Base-by-base conservation (phyloP, 2,329 filamentous ascomycete genomes). In the Alternaria viburni region DNA sequence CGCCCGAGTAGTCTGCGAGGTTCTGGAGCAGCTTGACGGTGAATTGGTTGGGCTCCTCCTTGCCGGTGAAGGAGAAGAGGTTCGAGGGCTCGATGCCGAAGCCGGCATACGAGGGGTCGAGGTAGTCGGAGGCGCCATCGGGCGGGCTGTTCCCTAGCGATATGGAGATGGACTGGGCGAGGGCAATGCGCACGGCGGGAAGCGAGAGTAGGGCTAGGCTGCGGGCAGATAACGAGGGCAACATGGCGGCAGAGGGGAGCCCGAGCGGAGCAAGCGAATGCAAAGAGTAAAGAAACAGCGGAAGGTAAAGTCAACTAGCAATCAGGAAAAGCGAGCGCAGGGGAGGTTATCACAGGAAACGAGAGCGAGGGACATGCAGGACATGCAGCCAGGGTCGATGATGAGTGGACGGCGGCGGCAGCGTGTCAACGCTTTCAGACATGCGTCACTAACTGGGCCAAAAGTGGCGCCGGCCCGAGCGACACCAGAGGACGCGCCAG, bases 61-160 rank as follows among this genome's bases (percentile, higher is more conserved):
- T 72, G 59, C 84, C 84, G 12, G 83, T 84, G 71, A 84, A 86
- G 54, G 83, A 83, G 74, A 83, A 86, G 8, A 86, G 77, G 64
- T 86, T 85, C 19, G 83, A 85, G 25, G 84, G 81, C 75, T 86
- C 84, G 65, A 86, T 85, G 47, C 84, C 84, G 62, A 86, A 84
- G 60, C 83, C 83, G 10, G 82, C 83, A 67, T 82, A 85, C 2
- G 82, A 82, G 9, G 81, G 79, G 68, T 80, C 75, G 60, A 85
- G 65, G 32, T 75, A 72, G 36, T 74, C 69, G 7, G 78, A 81
- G 36, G 79, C 73, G 43, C 65, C 71, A 46, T 63, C 65, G 10
- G 77, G 67, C 7, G 77, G 74, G 21, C 65, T 74, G n/a, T 69
- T 60, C 7, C 72, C 64, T 25, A 76, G 71, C 17, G 76, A 74